A percentile compares a stretch with the other conserved stretches of the same genome.
phyloP scores from a whole-genome alignment of 208 protist species.

The Jaenimonas drosophilae region DNA sequence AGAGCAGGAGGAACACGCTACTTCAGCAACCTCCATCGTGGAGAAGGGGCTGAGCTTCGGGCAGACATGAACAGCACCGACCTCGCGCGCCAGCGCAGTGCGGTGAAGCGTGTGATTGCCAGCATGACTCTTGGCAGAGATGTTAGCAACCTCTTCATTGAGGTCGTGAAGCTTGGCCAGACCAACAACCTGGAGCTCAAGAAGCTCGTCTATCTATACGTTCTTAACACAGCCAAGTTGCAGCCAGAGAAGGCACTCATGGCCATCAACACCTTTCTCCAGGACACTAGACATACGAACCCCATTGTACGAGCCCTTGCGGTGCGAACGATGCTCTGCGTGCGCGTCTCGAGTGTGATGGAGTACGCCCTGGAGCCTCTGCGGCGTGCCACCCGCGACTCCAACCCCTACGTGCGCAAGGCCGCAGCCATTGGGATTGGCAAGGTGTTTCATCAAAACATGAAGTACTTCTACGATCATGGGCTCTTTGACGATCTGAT shows the following conservation, averaged over 20 bases:
- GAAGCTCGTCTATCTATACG: slow-evolving; percentile 99
- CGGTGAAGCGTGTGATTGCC: slow-evolving; percentile 98
- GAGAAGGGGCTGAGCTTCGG: slow-evolving; percentile 90
- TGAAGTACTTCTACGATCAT: slow-evolving; percentile 92
- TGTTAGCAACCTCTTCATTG: slow-evolving; percentile 92
- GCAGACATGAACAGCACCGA: slow-evolving; percentile 88
- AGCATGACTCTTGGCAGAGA: slow-evolving; percentile 99
- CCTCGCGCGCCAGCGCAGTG: slow-evolving; percentile 87
- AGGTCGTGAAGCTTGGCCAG: slow-evolving; percentile 97
- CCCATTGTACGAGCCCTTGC: slow-evolving; percentile 98
- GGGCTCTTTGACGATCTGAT: slow-evolving; percentile 82
- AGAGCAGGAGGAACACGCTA: slow-evolving; percentile 39
- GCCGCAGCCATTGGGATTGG: slow-evolving; percentile 98
- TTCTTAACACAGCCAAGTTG: slow-evolving; percentile 98
- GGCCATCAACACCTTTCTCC: slow-evolving; percentile 98
- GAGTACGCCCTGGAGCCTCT: slow-evolving; percentile 98
- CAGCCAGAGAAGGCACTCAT: slow-evolving; percentile 98
- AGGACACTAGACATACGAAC: slow-evolving; percentile 92
- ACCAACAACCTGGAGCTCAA: slow-evolving; percentile 98
- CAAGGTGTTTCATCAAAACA: slow-evolving; percentile 98
- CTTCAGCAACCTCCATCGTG: slow-evolving; percentile 63
- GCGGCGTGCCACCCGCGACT: slow-evolving; percentile 77
- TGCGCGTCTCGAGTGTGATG: slow-evolving; percentile 95
- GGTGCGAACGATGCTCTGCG: slow-evolving; percentile 99
- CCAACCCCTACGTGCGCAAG: slow-evolving; percentile 99